Evolutionary conservation across 2,329 filamentous ascomycete genomes (phyloP).

Genomic region (Phialophora macrospora): DNA sequence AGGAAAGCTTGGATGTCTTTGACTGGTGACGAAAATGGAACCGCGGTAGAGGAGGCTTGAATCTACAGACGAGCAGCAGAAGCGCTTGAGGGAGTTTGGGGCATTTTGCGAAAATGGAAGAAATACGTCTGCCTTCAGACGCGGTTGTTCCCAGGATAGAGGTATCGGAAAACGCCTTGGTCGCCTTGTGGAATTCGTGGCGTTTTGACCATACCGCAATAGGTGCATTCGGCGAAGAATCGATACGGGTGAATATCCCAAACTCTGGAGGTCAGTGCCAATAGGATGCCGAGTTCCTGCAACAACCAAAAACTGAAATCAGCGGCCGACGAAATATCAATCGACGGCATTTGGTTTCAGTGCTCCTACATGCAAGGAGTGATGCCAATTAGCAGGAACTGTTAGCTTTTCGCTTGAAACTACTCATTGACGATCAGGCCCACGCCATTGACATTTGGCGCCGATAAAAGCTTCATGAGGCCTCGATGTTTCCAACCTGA

Average conservation of each 20-base stretch:
- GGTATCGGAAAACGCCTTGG: slow-evolving; percentile 14
- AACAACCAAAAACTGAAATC: background rate
- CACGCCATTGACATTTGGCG: background rate
- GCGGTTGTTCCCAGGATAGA: background rate
- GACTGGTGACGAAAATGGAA: background rate
- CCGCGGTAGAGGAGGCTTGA: background rate
- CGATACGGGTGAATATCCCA: background rate
- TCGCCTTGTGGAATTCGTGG: slow-evolving; percentile 11
- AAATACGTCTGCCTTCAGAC: slow-evolving; percentile 1
- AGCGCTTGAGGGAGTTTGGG: slow-evolving; percentile 13
- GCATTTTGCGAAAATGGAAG: slow-evolving; percentile 26
- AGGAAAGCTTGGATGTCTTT: background rate
- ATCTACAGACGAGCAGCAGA: background rate
- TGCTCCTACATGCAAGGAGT: background rate
- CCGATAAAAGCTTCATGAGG: background rate
- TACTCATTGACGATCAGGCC: background rate
- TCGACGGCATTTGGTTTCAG: background rate
- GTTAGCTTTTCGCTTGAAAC: background rate
- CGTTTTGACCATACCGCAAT: slow-evolving; percentile 21
- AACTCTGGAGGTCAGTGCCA: background rate
- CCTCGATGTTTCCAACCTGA: background rate
- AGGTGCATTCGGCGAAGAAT: slow-evolving; percentile 27
- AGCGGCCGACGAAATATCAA: background rate
- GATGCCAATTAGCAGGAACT: background rate
- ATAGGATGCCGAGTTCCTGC: background rate